Evolutionary conservation across 2,329 filamentous ascomycete species (phyloP).

Genomic region (Aureobasidium leucospermi): DNA sequence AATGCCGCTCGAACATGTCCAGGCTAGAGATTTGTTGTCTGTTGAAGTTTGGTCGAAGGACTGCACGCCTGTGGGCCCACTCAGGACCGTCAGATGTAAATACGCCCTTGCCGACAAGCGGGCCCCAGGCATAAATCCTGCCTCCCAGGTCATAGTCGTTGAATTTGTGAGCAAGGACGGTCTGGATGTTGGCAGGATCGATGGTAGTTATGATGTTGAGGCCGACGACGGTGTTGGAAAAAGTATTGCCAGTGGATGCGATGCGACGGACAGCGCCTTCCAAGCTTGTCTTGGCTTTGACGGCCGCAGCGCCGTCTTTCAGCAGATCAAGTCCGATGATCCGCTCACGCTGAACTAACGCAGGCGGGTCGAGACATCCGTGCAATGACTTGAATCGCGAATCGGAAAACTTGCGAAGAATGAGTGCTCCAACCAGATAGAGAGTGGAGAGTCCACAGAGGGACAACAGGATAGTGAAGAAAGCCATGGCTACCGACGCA

Average conservation of each 20-base stretch:
- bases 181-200: constrained; percentile 37
- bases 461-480: background rate
- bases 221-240: background rate
- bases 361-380: background rate
- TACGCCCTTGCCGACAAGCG: constrained; percentile 27
- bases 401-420: background rate
- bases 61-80: constrained; percentile 21
- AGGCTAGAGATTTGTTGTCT: constrained; percentile 47
- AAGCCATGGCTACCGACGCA: background rate
- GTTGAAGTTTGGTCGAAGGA: constrained; percentile 48
- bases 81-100: constrained; percentile 36
- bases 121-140: background rate
- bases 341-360: background rate
- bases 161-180: constrained; percentile 32
- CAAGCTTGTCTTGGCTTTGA: background rate
- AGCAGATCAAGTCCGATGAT: constrained; percentile 1
- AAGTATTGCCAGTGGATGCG: background rate
- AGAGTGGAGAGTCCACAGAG: background rate
- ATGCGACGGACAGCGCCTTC: background rate
- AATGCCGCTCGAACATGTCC: constrained; percentile 53
- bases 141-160: constrained; percentile 28
- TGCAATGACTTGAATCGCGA: background rate
- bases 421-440: background rate
- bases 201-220: constrained; percentile 6
- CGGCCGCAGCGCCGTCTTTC: background rate